Conservation (phyloP, 495 filamentous ascomycete genomes). For the Lophium mytilinum region DNA sequence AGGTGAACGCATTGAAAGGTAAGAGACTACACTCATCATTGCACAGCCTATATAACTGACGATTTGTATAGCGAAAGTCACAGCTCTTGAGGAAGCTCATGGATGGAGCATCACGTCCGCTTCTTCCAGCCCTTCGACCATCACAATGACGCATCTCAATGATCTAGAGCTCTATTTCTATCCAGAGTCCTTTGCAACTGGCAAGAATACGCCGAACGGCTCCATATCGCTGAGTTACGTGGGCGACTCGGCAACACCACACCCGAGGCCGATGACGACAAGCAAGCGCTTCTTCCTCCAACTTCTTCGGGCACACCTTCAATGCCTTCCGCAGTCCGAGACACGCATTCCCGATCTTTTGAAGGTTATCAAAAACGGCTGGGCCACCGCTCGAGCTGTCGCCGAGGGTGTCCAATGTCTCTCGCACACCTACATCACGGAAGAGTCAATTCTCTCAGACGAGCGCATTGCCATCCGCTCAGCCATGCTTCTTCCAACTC, state of each 20-base stretch:
- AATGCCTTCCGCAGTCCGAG: slow-evolving; percentile 42
- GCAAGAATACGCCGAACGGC: slow-evolving; percentile 23
- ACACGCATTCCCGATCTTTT: slow-evolving; percentile 50
- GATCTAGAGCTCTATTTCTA: slow-evolving; percentile 75
- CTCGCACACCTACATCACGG: slow-evolving; percentile 46
- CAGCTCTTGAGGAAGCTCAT: slow-evolving; percentile 55
- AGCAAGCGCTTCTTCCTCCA: slow-evolving; percentile 67
- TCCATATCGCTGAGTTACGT: slow-evolving; percentile 42
- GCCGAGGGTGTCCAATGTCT: slow-evolving; percentile 48
- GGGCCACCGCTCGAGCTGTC: slow-evolving; percentile 49
- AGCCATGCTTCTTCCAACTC: slow-evolving; percentile 46
- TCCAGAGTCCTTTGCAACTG: slow-evolving; percentile 46
- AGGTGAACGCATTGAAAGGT: slow-evolving; percentile 70
- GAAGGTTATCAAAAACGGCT: slow-evolving; percentile 45
- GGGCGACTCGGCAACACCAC: slow-evolving; percentile 36
- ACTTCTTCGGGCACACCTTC: slow-evolving; percentile 50
- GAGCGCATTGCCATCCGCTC: slow-evolving; percentile 46
- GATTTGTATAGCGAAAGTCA: slow-evolving; percentile 49
- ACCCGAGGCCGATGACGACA: slow-evolving; percentile 34
- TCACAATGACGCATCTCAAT: slow-evolving; percentile 71
- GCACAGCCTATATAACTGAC: background rate
- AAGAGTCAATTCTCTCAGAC: slow-evolving; percentile 47
- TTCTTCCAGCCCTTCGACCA: slow-evolving; percentile 39
- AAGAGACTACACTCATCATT: slow-evolving; percentile 18
- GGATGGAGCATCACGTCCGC: slow-evolving; percentile 74